Base-by-base conservation (phyloP, 2,329 filamentous ascomycete species). In the Westerdykella ornata region DNA sequence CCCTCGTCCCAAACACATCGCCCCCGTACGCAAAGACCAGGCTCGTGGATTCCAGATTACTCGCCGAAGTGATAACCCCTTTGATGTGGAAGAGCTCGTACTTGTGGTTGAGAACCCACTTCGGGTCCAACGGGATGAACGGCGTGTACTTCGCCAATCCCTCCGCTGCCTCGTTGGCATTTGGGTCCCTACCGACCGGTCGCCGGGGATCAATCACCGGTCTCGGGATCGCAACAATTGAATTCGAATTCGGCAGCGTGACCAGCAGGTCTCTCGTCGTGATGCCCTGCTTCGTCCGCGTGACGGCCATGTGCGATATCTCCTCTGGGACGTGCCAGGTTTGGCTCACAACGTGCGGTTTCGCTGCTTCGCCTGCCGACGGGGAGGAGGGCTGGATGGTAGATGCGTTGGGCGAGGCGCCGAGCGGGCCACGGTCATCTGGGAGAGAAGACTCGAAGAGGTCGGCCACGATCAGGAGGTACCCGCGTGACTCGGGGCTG, bases 281-380 rank as follows among this genome's bases (percentile, higher is more conserved):
- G 58, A 98, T 95, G 20, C 92, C 92, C 70, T 98, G 92, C 19
- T 84, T 78, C 0, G 92, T 98, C 60, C 89, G 82, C 0, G 89
- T 92, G 13, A 95, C 86, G 1, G 85, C 76, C 60, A 98, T 80
- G 38, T 82, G 77, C 13, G 80, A 80, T 45, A 97, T 81, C n/a
- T 84, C 78, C 44, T 86, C 81, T 0, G 84, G 80, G 46, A 96
- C 78, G 48, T 95, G 73, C 63, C 82, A 97, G 1, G 86, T 78
- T 64, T 94, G 87, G 1, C 85, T 82, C 19, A 88, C 72, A 3
- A 88, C 84, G 44, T 85, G 78, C 0, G 92, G 90, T 17, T 85
- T 72, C 12, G 78, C 71, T 12, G 73, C 70, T 19, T 73, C 73
- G 2, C 73, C 75, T 0, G 74, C 74, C 1, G n/a, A n/a, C n/a